A percentile compares a stretch with the other conserved stretches of the same genome.
These are phyloP conservation scores for Naganishia kalamii DNA, from an alignment of 768 basidiomycete genomes.

Conservation along the genomic window DNA sequence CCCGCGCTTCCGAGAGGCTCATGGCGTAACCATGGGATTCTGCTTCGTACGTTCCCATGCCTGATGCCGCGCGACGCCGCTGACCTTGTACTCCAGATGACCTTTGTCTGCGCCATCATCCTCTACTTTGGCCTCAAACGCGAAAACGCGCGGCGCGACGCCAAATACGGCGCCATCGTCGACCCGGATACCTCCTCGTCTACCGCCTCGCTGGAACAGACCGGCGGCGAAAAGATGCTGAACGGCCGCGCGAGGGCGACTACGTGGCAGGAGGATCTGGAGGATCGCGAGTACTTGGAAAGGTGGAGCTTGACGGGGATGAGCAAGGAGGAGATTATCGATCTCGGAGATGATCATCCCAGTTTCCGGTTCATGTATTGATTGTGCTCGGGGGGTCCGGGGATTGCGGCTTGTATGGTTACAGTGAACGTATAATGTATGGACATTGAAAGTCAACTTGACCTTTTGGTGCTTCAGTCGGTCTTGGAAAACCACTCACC, in stretches of 20 bases:
- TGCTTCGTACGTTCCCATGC: constrained; percentile 14
- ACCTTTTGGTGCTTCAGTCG: too few species aligned
- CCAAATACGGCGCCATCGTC: constrained; percentile 36
- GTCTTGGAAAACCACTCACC: too few species aligned
- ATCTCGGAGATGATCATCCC: constrained; percentile 42
- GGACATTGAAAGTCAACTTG: too few species aligned
- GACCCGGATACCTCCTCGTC: neutral
- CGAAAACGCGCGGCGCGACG: constrained; percentile 47
- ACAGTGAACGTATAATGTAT: too few species aligned
- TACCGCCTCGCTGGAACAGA: neutral
- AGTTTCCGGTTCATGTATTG: constrained; percentile 37
- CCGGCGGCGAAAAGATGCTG: neutral
- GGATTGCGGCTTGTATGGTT: too few species aligned
- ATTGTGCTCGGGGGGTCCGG: neutral
- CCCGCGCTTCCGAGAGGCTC: constrained; percentile 39
- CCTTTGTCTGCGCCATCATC: constrained; percentile 33
- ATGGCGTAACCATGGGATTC: constrained; percentile 44
- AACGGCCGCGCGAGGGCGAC: constrained; percentile 20
- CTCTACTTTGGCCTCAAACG: constrained; percentile 38
- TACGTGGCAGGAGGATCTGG: constrained; percentile 25
- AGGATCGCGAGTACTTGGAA: constrained; percentile 29
- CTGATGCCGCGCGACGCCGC: neutral
- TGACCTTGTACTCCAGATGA: constrained; percentile 21
- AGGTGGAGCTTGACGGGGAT: constrained; percentile 38
- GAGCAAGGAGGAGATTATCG: constrained; percentile 39